Conservation (phyloP, 441 rosid genomes). For the Corymbia citriodora region DNA sequence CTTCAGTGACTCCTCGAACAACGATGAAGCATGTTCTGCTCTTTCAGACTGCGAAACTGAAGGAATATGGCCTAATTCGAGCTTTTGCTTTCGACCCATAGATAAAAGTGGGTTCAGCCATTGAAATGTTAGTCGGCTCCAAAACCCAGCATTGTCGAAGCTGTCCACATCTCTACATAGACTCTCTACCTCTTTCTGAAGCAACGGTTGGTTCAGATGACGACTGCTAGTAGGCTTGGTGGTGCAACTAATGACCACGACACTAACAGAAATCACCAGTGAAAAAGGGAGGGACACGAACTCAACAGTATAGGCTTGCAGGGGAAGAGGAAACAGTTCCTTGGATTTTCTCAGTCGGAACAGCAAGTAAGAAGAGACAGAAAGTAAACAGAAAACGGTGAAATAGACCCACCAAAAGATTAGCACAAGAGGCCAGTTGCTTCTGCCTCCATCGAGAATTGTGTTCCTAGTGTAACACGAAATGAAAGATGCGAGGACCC, state of each 20-base stretch:
- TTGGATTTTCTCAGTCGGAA: slow-evolving; percentile 11
- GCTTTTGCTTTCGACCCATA: slow-evolving; percentile 30
- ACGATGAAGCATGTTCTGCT: slow-evolving; percentile 34
- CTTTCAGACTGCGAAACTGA: slow-evolving; percentile 47
- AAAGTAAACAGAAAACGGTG: slow-evolving; percentile 20
- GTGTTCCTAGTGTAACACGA: slow-evolving; percentile 17
- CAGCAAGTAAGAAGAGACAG: slow-evolving; percentile 19
- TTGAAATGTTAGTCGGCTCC: slow-evolving; percentile 42
- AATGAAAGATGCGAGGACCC: slow-evolving; percentile 36
- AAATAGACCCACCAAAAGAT: slow-evolving; percentile 49
- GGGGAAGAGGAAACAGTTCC: slow-evolving; percentile 18
- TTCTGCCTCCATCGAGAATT: slow-evolving; percentile 5
- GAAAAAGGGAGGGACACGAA: slow-evolving; percentile 37
- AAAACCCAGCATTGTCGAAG: slow-evolving; percentile 38
- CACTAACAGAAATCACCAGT: slow-evolving; percentile 28
- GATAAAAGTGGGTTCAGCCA: slow-evolving; percentile 64
- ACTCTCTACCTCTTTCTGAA: slow-evolving; percentile 8
- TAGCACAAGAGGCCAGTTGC: slow-evolving; percentile 41
- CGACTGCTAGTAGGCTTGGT: not conserved
- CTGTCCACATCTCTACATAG: not conserved
- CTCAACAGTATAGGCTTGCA: slow-evolving; percentile 25
- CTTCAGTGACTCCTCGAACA: slow-evolving; percentile 40
- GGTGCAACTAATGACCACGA: slow-evolving; percentile 1
- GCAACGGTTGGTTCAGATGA: slow-evolving; percentile 28
- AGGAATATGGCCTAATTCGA: slow-evolving; percentile 44